A percentile compares a stretch with the other conserved stretches of the same genome.
Conservation (phyloP, 129 eudicot species). For the Pittosporum tobira region DNA sequence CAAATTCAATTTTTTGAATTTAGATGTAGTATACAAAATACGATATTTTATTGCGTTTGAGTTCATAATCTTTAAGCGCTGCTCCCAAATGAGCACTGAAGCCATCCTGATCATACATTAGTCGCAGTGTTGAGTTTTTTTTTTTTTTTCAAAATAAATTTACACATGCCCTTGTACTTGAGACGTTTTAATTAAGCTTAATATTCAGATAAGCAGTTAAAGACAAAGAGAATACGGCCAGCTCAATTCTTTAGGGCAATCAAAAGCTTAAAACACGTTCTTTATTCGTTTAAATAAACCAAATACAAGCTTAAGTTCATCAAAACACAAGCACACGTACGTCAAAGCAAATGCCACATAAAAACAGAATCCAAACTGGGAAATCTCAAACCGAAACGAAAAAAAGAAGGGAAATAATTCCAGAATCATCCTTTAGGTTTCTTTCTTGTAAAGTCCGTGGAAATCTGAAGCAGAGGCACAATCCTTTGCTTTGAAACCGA, state of each 20-base stretch:
- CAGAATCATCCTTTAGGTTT: too few species aligned
- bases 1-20: too few species aligned
- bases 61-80: too few species aligned
- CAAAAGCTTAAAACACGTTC: conserved; percentile 15
- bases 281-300: not conserved
- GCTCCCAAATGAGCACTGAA: too few species aligned
- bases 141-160: too few species aligned
- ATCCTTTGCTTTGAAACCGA: conserved; percentile 61
- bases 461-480: conserved; percentile 53
- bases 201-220: not conserved
- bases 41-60: too few species aligned
- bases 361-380: conserved; percentile 5
- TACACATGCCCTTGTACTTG: not conserved
- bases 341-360: not conserved
- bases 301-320: conserved; percentile 4
- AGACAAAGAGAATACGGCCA: conserved; percentile 9
- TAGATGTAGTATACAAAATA: too few species aligned
- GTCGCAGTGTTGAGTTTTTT: too few species aligned
- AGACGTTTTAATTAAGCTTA: too few species aligned
- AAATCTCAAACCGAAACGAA: not conserved
- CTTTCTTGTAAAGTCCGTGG: conserved; percentile 38
- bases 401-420: too few species aligned
- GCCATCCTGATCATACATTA: not conserved
- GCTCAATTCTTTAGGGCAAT: conserved; percentile 7
- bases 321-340: conserved; percentile 2